These are phyloP conservation scores for Neurospora africana DNA, from an alignment of 495 filamentous ascomycete species.

Conservation along the genomic window DNA sequence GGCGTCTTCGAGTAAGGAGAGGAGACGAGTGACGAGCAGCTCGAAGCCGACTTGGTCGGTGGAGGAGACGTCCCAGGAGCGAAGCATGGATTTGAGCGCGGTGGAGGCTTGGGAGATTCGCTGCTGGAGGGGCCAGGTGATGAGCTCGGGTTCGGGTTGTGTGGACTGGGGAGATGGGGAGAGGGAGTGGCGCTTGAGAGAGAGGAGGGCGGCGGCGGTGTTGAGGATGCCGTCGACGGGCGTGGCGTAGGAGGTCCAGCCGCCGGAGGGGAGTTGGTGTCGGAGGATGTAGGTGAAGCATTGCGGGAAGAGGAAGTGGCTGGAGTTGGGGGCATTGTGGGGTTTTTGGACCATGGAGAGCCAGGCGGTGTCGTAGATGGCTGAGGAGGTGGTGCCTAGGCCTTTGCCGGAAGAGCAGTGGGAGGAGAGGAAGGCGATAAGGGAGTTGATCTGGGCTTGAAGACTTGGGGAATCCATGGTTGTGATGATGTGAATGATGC, in stretches of 20 bases:
- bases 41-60: background rate
- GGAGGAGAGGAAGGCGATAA: background rate
- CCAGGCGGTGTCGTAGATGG: background rate
- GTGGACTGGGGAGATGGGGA: background rate
- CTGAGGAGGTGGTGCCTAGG: background rate
- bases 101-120: accelerated
- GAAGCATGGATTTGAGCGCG: background rate
- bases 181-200: background rate
- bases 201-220: background rate
- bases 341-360: background rate
- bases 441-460: background rate
- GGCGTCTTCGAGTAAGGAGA: background rate
- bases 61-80: background rate
- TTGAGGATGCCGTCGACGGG: background rate
- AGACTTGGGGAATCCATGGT: background rate
- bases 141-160: background rate
- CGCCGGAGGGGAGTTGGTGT: background rate
- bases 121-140: background rate
- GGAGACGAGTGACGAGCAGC: background rate
- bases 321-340: background rate
- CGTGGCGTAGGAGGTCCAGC: background rate
- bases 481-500: background rate
- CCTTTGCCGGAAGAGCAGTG: background rate
- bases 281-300: background rate
- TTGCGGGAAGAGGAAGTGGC: background rate